These are phyloP conservation scores for Suillus subluteus DNA, from an alignment of 768 basidiomycete genomes.

Conservation along the genomic window DNA sequence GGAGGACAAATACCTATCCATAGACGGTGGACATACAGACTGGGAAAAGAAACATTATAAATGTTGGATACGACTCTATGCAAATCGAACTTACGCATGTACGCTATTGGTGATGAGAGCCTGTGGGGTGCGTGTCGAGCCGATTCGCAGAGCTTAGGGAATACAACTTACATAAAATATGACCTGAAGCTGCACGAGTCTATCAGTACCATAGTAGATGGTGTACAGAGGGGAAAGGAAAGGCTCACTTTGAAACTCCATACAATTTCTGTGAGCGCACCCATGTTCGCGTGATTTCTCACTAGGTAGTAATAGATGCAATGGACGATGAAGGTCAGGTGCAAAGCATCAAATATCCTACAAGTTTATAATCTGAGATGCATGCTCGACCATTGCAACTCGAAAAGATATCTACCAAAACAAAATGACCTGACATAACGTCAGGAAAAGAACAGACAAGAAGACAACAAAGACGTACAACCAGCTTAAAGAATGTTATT, in stretches of 20 bases:
- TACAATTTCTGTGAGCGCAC: background rate
- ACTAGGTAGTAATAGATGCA: background rate
- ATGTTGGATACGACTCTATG: background rate
- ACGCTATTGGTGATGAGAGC: background rate
- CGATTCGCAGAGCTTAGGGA: background rate
- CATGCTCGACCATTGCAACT: background rate
- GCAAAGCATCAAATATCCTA: background rate
- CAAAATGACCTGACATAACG: background rate
- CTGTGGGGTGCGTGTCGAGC: background rate
- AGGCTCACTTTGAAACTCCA: constrained; percentile 24
- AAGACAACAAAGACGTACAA: background rate
- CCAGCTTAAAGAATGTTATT: background rate
- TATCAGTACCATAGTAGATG: background rate
- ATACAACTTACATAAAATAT: background rate
- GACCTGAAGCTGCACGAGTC: background rate
- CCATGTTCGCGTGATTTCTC: background rate
- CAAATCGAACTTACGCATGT: background rate
- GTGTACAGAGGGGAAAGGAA: background rate
- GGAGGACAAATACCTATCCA: background rate
- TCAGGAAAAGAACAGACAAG: constrained; percentile 3
- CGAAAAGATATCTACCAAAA: background rate
- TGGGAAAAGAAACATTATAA: background rate
- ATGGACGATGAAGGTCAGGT: background rate
- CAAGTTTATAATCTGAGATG: background rate
- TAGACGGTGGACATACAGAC: background rate